Evolutionary conservation across 106 monocot genomes (phyloP).

Genomic region (Triglochin maritima): DNA sequence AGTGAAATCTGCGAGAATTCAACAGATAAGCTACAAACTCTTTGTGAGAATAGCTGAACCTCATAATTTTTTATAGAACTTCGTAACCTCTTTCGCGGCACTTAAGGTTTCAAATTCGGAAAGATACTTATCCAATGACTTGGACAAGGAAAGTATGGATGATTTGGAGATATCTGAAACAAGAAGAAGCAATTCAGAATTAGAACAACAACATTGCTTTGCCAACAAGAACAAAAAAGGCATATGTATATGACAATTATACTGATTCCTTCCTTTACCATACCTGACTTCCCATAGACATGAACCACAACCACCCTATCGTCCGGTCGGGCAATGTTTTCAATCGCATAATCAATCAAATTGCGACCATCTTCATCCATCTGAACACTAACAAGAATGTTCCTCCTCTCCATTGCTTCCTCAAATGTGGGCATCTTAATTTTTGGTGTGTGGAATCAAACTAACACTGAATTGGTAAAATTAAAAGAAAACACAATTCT

Average conservation of each 20-base stretch:
- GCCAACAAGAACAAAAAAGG: neutral
- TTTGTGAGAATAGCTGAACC: neutral
- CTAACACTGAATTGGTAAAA: too few species aligned
- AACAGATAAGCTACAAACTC: neutral
- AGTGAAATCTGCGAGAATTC: slow-evolving; percentile 39
- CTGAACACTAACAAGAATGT: slow-evolving; percentile 49
- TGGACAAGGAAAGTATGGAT: slow-evolving; percentile 27
- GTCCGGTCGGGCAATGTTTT: slow-evolving; percentile 28
- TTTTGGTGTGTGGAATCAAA: too few species aligned
- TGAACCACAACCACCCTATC: slow-evolving; percentile 63
- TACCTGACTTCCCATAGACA: slow-evolving; percentile 58
- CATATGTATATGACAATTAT: neutral
- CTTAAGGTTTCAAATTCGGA: slow-evolving; percentile 39
- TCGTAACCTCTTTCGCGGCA: slow-evolving; percentile 27
- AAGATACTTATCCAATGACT: slow-evolving; percentile 38
- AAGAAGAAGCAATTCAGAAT: neutral
- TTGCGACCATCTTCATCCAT: slow-evolving; percentile 56
- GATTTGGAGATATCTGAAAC: slow-evolving; percentile 23
- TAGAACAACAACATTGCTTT: neutral
- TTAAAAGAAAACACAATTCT: too few species aligned
- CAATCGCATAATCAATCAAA: slow-evolving; percentile 58
- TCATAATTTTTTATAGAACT: neutral
- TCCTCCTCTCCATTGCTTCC: slow-evolving; percentile 13
- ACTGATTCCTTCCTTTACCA: neutral
- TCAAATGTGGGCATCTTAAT: neutral